These are phyloP conservation scores for Eurotiales sp. DNA, from an alignment of 2,329 filamentous ascomycete genomes.

Conservation along the genomic window DNA sequence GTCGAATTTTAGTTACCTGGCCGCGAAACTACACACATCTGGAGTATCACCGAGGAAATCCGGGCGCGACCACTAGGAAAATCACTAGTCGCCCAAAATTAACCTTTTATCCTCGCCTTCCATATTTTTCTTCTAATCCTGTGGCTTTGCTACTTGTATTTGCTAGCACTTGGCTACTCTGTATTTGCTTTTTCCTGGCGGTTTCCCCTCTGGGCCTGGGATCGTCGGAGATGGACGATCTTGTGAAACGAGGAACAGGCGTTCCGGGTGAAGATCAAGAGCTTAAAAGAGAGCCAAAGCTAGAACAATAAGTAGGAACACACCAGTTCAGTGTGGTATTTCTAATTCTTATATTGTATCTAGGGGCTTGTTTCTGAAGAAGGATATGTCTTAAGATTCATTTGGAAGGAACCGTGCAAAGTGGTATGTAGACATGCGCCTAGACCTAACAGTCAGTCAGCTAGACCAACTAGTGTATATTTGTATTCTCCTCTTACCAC, in stretches of 20 bases:
- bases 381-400: neutral
- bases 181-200: neutral
- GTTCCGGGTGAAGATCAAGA: neutral
- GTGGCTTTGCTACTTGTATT: neutral
- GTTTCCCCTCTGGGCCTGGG: neutral
- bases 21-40: neutral
- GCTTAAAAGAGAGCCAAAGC: neutral
- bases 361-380: neutral
- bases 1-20: neutral
- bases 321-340: neutral
- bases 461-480: too few species aligned
- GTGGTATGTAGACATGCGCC: neutral
- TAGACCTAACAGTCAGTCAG: neutral
- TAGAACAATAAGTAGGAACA: neutral
- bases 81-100: neutral
- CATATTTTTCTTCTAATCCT: neutral
- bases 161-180: neutral
- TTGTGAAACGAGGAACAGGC: neutral
- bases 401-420: neutral
- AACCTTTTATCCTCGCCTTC: neutral
- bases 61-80: neutral
- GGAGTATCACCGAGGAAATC: neutral
- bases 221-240: neutral
- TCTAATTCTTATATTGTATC: neutral
- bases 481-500: too few species aligned